Percentiles rank a stretch among this genome's conserved stretches.
Evolutionary conservation across 176 grass and related monocot genomes (phyloP).

Genomic region (bread wheat (Triticum aestivum)): IWGSC_CS_RefSeq_v2.1 NC_057809.1:509360317-509360816

Average conservation of each 20-base stretch:
- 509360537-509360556: background rate
- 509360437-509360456: slow-evolving; percentile 14
- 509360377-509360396: slow-evolving; percentile 1
- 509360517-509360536: background rate
- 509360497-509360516: background rate
- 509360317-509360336: slow-evolving; percentile 96
- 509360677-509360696: slow-evolving; percentile 22
- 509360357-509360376: slow-evolving; percentile 32
- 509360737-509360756: slow-evolving; percentile 65
- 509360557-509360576: background rate
- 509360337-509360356: slow-evolving; percentile 83
- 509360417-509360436: slow-evolving; percentile 4
- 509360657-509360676: background rate
- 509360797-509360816: slow-evolving; percentile 88
- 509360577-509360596: background rate
- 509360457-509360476: slow-evolving; percentile 10
- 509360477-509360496: background rate
- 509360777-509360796: slow-evolving; percentile 82
- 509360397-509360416: background rate
- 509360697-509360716: slow-evolving; percentile 23
- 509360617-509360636: background rate
- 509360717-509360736: slow-evolving; percentile 35
- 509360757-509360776: slow-evolving; percentile 94
- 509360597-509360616: background rate
- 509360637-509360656: background rate